Evolutionary conservation across 768 basidiomycete genomes (phyloP).

Genomic region (Xerocomellus intermedius): DNA sequence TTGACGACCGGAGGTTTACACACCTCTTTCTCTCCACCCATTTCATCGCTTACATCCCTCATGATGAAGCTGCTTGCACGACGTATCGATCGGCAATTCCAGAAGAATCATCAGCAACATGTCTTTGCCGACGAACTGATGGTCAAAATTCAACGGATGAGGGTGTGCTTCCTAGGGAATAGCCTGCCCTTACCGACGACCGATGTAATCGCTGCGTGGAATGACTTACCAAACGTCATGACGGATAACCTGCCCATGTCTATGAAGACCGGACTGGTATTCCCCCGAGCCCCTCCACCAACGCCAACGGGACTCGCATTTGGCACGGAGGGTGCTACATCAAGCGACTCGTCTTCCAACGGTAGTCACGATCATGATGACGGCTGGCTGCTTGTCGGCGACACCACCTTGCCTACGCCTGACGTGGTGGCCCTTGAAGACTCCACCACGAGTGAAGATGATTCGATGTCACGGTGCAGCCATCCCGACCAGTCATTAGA

Average conservation of each 20-base stretch:
- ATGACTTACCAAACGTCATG: slow-evolving; percentile 25
- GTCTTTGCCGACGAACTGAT: slow-evolving; percentile 14
- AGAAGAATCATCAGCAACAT: slow-evolving; percentile 8
- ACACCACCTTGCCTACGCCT: neutral
- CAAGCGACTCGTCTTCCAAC: neutral
- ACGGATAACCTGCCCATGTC: slow-evolving; percentile 8
- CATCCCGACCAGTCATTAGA: neutral
- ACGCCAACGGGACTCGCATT: slow-evolving; percentile 14
- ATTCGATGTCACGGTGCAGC: neutral
- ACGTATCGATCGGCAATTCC: slow-evolving; percentile 12
- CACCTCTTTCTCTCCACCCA: neutral
- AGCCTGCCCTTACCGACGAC: slow-evolving; percentile 19
- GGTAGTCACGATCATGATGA: neutral
- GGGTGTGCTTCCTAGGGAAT: slow-evolving; percentile 12
- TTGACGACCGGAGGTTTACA: neutral
- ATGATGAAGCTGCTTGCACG: slow-evolving; percentile 7
- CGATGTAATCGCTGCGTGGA: slow-evolving; percentile 23
- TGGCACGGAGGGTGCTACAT: neutral
- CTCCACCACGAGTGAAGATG: neutral
- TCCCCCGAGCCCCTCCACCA: slow-evolving; percentile 18
- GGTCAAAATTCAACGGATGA: slow-evolving; percentile 16
- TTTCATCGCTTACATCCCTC: neutral
- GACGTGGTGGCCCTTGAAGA: neutral
- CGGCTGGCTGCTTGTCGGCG: slow-evolving; percentile 1
- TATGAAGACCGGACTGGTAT: neutral